These are phyloP conservation scores for Dryas alaskensis DNA, from an alignment of 306 rosid species.

Conservation along the genomic window DNA sequence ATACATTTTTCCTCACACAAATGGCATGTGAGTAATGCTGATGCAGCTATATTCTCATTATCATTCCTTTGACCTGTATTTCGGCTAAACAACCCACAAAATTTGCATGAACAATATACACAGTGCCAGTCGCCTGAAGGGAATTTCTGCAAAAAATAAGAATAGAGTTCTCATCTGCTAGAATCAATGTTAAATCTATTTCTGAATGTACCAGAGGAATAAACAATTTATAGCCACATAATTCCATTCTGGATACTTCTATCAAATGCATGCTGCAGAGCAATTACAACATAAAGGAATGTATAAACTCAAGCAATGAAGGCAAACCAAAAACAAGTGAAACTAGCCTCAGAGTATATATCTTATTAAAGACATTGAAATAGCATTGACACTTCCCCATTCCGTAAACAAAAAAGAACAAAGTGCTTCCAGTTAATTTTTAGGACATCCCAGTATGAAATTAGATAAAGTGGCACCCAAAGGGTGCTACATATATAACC, in stretches of 20 bases:
- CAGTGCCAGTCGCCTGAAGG: conserved; percentile 96
- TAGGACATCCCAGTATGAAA: neutral
- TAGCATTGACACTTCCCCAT: no score
- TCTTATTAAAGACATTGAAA: no score
- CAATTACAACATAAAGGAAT: neutral
- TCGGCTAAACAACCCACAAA: conserved; percentile 58
- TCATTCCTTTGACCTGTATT: conserved; percentile 36
- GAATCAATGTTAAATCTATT: conserved; percentile 20
- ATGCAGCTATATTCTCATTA: conserved; percentile 29
- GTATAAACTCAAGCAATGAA: neutral
- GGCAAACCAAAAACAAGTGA: neutral
- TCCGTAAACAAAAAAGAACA: neutral
- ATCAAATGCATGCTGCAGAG: neutral
- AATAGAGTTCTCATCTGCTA: conserved; percentile 18
- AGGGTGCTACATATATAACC: neutral
- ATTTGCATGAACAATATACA: conserved; percentile 85
- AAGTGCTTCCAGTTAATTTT: neutral
- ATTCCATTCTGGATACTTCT: conserved; percentile 11
- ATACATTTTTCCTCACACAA: conserved; percentile 85
- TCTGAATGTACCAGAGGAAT: conserved; percentile 8
- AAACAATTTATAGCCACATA: conserved; percentile 17
- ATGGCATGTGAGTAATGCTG: conserved; percentile 50
- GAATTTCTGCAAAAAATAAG: conserved; percentile 62
- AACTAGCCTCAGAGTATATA: no score
- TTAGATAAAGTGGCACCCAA: neutral